These are phyloP conservation scores for Lumnitzera littorea DNA, from an alignment of 345 rosid species.

Conservation along the genomic window DNA sequence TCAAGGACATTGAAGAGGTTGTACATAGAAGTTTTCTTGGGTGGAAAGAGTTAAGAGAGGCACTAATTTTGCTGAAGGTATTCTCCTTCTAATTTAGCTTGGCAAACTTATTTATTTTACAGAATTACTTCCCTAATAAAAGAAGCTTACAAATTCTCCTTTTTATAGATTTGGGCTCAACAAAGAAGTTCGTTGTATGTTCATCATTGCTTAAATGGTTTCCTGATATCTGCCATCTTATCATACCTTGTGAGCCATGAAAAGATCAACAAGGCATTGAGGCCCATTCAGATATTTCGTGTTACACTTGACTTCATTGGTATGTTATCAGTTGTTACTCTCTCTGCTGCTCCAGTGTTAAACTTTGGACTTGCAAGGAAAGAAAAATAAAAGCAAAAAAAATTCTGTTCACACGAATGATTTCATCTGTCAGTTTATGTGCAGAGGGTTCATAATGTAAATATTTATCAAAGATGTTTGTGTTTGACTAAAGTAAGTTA, in stretches of 20 bases:
- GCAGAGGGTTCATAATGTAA: background rate
- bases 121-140: no score
- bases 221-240: conserved; percentile 56
- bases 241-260: conserved; percentile 54
- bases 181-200: conserved; percentile 69
- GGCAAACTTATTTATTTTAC: no score
- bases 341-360: background rate
- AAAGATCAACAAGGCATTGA: conserved; percentile 59
- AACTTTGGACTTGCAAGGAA: background rate
- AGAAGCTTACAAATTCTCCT: no score
- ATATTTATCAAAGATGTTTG: background rate
- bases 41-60: conserved; percentile 66
- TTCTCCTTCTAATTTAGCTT: no score
- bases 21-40: conserved; percentile 43
- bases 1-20: conserved; percentile 56
- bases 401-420: background rate
- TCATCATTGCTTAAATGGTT: conserved; percentile 85
- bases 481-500: background rate
- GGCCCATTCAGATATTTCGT: conserved; percentile 66
- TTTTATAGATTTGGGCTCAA: conserved; percentile 74
- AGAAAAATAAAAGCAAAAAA: background rate
- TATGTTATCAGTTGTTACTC: conserved; percentile 23
- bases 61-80: conserved; percentile 76
- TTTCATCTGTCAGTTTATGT: no score
- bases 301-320: conserved; percentile 67